These are phyloP conservation scores for Candida glaebosa DNA, from an alignment of 805 yeast species.

Conservation along the genomic window DNA sequence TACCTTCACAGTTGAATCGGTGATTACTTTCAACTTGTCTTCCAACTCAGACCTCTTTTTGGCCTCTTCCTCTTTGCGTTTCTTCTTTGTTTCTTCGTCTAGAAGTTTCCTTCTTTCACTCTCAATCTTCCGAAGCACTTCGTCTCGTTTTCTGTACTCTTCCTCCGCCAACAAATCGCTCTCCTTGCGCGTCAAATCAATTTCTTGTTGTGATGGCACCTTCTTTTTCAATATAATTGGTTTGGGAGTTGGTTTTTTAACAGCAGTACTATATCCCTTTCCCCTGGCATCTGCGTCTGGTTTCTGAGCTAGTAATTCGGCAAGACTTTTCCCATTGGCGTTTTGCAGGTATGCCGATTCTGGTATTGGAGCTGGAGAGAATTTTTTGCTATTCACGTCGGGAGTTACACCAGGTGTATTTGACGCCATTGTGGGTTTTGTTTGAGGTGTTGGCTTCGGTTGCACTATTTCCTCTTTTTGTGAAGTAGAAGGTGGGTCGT, in stretches of 20 bases:
- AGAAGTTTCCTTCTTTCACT: not conserved
- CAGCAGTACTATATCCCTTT: conserved; percentile 4
- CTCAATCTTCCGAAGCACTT: not conserved
- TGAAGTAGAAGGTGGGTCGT: not conserved
- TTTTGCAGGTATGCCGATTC: conserved; percentile 7
- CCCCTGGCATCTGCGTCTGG: conserved; percentile 7
- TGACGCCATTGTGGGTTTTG: conserved; percentile 1
- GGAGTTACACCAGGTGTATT: not conserved
- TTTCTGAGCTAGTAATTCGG: conserved; percentile 31
- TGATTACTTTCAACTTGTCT: conserved; percentile 4
- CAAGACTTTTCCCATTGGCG: conserved; percentile 34
- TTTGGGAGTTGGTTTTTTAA: conserved; percentile 21
- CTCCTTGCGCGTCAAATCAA: conserved; percentile 13
- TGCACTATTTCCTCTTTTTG: not conserved
- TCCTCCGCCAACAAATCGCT: conserved; percentile 8
- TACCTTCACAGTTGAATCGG: conserved; percentile 5
- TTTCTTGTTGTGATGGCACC: conserved; percentile 7
- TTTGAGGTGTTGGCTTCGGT: not conserved
- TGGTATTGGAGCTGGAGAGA: conserved; percentile 20
- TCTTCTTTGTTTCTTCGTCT: conserved; percentile 3
- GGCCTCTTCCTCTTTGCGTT: conserved; percentile 2
- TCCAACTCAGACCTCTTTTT: conserved; percentile 1
- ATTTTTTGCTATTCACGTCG: not conserved
- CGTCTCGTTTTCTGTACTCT: conserved; percentile 5
- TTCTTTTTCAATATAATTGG: conserved; percentile 41